These are phyloP conservation scores for Brassica hybrid DNA, from an alignment of 441 rosid genomes.

Conservation along the genomic window DNA sequence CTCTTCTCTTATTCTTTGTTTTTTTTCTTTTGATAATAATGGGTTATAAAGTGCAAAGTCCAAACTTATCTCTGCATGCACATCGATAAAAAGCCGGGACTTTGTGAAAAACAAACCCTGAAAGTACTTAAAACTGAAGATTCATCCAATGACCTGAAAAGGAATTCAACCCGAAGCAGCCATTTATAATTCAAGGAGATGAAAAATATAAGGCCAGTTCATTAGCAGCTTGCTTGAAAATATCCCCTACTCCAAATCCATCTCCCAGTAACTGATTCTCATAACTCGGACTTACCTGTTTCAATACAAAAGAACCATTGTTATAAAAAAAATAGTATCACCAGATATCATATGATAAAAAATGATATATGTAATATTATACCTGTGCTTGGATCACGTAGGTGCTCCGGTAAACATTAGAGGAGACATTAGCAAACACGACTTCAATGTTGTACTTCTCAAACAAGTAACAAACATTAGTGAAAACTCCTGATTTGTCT, in stretches of 20 bases:
- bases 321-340: neutral
- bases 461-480: constrained; percentile 58
- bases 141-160: neutral
- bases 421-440: constrained; percentile 60
- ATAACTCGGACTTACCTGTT: constrained; percentile 28
- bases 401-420: constrained; percentile 48
- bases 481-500: constrained; percentile 57
- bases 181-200: constrained; percentile 31
- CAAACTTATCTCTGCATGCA: constrained; percentile 5
- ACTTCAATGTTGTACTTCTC: constrained; percentile 75
- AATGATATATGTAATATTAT: constrained; percentile 33
- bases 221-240: constrained; percentile 63
- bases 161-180: neutral
- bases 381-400: constrained; percentile 81
- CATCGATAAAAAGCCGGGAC: neutral
- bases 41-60: neutral
- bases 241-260: constrained; percentile 52
- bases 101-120: neutral
- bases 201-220: constrained; percentile 61
- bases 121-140: neutral
- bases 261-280: constrained; percentile 45
- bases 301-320: neutral
- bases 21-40: constrained; percentile 27
- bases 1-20: neutral
- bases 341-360: neutral